These are phyloP conservation scores for Biscutella laevigata DNA, from an alignment of 441 rosid genomes.

Conservation along the genomic window DNA sequence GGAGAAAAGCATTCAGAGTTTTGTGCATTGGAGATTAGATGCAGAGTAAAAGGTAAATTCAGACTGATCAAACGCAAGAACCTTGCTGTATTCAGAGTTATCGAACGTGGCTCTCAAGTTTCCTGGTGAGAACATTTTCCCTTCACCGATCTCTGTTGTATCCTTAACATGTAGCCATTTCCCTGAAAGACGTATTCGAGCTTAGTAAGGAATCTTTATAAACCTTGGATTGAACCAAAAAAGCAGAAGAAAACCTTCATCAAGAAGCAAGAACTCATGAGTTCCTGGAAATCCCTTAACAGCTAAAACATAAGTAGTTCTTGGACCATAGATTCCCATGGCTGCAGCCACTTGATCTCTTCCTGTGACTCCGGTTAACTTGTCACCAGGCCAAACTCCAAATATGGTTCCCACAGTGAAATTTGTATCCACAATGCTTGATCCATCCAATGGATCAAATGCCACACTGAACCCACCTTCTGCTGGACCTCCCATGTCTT, in stretches of 20 bases:
- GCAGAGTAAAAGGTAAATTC: not conserved
- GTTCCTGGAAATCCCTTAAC: slow-evolving; percentile 82
- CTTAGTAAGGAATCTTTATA: not conserved
- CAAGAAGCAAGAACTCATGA: slow-evolving; percentile 96
- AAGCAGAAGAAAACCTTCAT: slow-evolving; percentile 60
- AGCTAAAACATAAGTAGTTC: slow-evolving; percentile 90
- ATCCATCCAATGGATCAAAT: slow-evolving; percentile 90
- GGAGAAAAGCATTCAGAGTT: not conserved
- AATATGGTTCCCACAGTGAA: slow-evolving; percentile 94
- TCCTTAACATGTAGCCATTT: slow-evolving; percentile 97
- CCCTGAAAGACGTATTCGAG: slow-evolving; percentile 38
- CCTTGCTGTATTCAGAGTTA: slow-evolving; percentile 81
- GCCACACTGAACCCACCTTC: slow-evolving; percentile 99
- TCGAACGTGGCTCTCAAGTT: slow-evolving; percentile 91
- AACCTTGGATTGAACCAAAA: not conserved
- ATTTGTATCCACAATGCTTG: slow-evolving; percentile 89
- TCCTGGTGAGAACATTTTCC: slow-evolving; percentile 94
- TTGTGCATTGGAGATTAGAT: not conserved
- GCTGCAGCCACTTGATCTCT: slow-evolving; percentile 94
- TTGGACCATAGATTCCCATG: slow-evolving; percentile 94
- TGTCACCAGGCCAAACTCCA: slow-evolving; percentile 99
- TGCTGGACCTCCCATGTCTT: slow-evolving; percentile 90
- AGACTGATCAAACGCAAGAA: slow-evolving; percentile 23
- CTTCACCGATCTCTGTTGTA: slow-evolving; percentile 75
- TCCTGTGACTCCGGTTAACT: slow-evolving; percentile 76